phyloP scores from a whole-genome alignment of 495 filamentous ascomycete species.

The Xylaria venustula region DNA sequence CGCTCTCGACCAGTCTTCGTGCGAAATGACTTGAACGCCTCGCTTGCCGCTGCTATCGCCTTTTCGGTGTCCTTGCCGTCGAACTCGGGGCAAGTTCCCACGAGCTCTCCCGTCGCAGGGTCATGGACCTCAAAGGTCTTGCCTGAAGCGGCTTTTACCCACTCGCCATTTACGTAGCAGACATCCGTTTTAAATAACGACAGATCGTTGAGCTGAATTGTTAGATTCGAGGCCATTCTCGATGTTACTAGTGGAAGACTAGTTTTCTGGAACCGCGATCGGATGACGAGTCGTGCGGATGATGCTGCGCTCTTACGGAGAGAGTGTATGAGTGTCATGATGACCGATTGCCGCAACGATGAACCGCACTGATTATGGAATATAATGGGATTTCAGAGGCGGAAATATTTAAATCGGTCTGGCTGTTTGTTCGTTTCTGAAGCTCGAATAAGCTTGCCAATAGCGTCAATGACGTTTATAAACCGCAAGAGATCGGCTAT shows the following conservation, averaged over 20 bases:
- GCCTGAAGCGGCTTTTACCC: constrained; percentile 70
- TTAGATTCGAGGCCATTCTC: constrained; percentile 39
- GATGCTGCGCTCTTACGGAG: constrained; percentile 37
- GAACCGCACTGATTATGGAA: too few relatives aligned
- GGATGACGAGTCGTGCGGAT: constrained; percentile 26
- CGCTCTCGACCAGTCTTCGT: constrained; percentile 75
- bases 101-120: constrained; percentile 73
- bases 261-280: constrained; percentile 37
- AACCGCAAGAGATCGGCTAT: too few relatives aligned
- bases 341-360: not conserved
- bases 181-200: constrained; percentile 77
- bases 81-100: constrained; percentile 84
- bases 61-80: constrained; percentile 67
- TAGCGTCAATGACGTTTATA: too few relatives aligned
- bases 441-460: too few relatives aligned
- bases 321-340: constrained; percentile 21
- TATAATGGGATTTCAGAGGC: not conserved
- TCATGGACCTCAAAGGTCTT: constrained; percentile 82
- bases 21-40: constrained; percentile 74
- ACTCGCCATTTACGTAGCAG: constrained; percentile 83
- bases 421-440: too few relatives aligned
- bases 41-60: constrained; percentile 74
- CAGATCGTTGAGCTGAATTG: constrained; percentile 69
- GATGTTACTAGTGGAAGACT: constrained; percentile 32
- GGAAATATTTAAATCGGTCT: too few relatives aligned